phyloP scores from a whole-genome alignment of 2,329 filamentous ascomycete species.

The Colletotrichum orchidophilum region DNA sequence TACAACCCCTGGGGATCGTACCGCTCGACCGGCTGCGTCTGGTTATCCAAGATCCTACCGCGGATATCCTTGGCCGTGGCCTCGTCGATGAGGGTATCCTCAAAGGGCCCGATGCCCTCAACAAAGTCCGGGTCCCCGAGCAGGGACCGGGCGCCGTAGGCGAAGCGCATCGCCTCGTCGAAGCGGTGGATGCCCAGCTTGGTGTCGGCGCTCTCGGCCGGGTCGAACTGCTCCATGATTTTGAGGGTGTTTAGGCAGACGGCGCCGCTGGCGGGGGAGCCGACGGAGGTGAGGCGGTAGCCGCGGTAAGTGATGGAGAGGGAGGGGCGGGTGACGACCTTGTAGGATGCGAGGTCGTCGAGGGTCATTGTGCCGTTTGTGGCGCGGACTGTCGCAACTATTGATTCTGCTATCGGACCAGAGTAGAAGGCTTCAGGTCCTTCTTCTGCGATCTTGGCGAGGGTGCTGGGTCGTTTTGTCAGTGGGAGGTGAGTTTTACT shows the following conservation, averaged over 20 bases:
- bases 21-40: constrained; percentile 75
- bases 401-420: constrained; percentile 79
- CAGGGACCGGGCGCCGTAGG: constrained; percentile 80
- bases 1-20: constrained; percentile 79
- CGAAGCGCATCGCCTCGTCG: constrained; percentile 90
- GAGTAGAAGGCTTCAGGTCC: constrained; percentile 80
- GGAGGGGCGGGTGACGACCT: constrained; percentile 70
- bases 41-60: constrained; percentile 74
- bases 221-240: constrained; percentile 79
- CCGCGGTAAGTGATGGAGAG: constrained; percentile 74
- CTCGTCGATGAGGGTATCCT: constrained; percentile 73
- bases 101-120: constrained; percentile 67
- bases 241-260: constrained; percentile 83
- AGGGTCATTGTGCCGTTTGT: constrained; percentile 87
- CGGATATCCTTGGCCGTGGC: constrained; percentile 68
- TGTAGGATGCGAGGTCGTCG: constrained; percentile 79
- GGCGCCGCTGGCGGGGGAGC: constrained; percentile 81
- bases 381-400: constrained; percentile 73
- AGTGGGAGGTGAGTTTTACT: background rate
- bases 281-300: constrained; percentile 74
- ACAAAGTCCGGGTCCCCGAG: constrained; percentile 87
- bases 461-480: constrained; percentile 56
- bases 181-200: constrained; percentile 84
- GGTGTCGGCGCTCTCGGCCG: constrained; percentile 59
- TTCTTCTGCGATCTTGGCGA: constrained; percentile 78